Evolutionary conservation across 306 rosid genomes (phyloP).

Genomic region (Mucuna pruriens): DNA sequence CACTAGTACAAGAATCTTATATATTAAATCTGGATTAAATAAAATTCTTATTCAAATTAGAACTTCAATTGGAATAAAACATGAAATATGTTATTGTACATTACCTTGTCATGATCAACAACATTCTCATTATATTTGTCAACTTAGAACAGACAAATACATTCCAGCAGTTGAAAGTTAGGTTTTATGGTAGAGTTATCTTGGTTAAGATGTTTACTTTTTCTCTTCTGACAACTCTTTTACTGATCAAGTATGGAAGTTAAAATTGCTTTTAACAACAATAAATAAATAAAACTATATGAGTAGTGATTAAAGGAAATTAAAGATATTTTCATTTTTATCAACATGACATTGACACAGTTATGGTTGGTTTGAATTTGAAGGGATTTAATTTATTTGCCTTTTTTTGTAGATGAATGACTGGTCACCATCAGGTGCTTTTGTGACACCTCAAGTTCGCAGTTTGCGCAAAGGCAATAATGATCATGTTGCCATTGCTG

Average conservation of each 20-base stretch:
- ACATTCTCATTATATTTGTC: slow-evolving; percentile 7
- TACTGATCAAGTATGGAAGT: neutral
- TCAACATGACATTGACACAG: slow-evolving; percentile 10
- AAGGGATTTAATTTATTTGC: slow-evolving; percentile 25
- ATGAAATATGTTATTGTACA: neutral
- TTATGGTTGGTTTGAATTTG: slow-evolving; percentile 9
- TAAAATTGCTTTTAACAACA: neutral
- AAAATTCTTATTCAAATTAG: neutral
- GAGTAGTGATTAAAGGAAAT: slow-evolving; percentile 23
- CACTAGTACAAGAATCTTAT: slow-evolving; percentile 18
- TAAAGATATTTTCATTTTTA: neutral
- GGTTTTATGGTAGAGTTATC: slow-evolving; percentile 18
- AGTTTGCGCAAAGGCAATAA: slow-evolving; percentile 92
- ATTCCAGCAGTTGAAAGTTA: neutral
- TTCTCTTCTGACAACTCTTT: slow-evolving; percentile 6
- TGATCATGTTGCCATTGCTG: slow-evolving; percentile 91
- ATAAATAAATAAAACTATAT: neutral
- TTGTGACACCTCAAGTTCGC: slow-evolving; percentile 87
- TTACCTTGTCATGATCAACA: slow-evolving; percentile 5
- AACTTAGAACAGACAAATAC: neutral
- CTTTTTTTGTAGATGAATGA: slow-evolving; percentile 53
- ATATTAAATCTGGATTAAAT: slow-evolving; percentile 14
- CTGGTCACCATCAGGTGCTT: slow-evolving; percentile 68
- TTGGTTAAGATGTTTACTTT: neutral
- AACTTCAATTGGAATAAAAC: slow-evolving; percentile 23